Evolutionary conservation across 2,329 filamentous ascomycete genomes (phyloP), one percentile per base, ranked within the genome.

Genomic region (Colletotrichum tofieldiae): DNA sequence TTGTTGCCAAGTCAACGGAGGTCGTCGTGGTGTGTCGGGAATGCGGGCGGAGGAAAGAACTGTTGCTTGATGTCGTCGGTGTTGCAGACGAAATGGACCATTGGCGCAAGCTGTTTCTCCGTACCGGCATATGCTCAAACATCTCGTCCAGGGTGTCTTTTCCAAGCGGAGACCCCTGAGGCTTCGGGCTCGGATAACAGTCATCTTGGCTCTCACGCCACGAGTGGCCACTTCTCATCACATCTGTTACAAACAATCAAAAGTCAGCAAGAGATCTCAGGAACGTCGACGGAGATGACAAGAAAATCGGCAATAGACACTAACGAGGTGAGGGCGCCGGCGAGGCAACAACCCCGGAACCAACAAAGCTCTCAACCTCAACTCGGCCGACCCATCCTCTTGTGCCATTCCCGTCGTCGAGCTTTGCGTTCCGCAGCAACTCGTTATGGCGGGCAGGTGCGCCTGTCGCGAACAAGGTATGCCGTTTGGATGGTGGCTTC

Each of bases 11-110:
- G 73, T 87, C 84, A 51, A 87, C 77, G 0, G 85, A 86, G 0
- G 85, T 87, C 37, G 81, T 83, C 11, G 83, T 81, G 0, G 86
- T 87, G 66, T 86, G 83, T 32, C 79, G 81, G 2, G 85, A 86
- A 37, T 80, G 79, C 0, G 84, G 83, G 2, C 83, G 78, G 4
- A 72, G 76, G n/a, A 82, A 82, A 18, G 84, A 86, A 65, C 82
- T 83, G 32, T 79, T 75, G 61, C 82, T 84, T 5, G 84, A 84
- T 18, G 80, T 78, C 2, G 77, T 81, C 59, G 81, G 82, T 4
- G 84, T 84, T 11, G 83, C 79, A 0, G 84, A 86, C 2, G 84
- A 83, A 12, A 83, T 77, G 5, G 85, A 86, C 79, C 80, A 84
- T 23, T 82, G 81, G 4, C 81, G 79, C 2, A 82, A 71, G 56